Evolutionary conservation across 2,329 filamentous ascomycete species (phyloP).

Genomic region (Rutstroemia sp.): DNA sequence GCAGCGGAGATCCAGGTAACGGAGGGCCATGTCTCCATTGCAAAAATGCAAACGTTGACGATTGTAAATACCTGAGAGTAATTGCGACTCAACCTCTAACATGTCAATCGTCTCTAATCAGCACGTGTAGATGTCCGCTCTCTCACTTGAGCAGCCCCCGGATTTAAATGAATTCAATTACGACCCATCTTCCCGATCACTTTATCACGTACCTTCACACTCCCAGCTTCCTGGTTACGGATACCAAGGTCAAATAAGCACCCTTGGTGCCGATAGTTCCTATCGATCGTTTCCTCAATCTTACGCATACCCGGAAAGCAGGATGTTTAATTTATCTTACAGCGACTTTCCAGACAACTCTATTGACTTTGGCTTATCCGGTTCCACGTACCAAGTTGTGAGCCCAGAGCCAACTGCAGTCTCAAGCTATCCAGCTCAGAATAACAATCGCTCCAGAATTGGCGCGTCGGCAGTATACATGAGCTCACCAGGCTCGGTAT

Average conservation of each 20-base stretch:
- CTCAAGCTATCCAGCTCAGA: constrained; percentile 1
- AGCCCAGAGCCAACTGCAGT: neutral
- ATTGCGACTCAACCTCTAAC: constrained; percentile 14
- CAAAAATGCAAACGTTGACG: constrained; percentile 60
- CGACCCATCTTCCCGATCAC: neutral
- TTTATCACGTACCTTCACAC: neutral
- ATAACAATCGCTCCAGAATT: neutral
- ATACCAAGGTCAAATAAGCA: neutral
- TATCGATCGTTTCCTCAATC: too few relatives aligned
- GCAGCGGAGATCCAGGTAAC: constrained; percentile 75
- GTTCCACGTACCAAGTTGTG: neutral
- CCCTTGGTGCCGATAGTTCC: neutral
- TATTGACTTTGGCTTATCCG: neutral
- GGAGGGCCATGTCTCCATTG: constrained; percentile 78
- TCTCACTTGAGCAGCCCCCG: neutral
- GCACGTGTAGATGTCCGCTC: constrained; percentile 21
- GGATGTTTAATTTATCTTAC: neutral
- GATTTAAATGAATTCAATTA: neutral
- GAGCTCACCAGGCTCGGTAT: neutral
- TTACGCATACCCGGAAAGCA: neutral
- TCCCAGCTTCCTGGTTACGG: neutral
- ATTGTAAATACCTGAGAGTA: constrained; percentile 79
- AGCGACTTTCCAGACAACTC: neutral
- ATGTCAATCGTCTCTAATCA: constrained; percentile 8
- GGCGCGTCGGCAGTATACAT: neutral